Base-by-base conservation (phyloP, 345 rosid species). In the Draba incana region DNA sequence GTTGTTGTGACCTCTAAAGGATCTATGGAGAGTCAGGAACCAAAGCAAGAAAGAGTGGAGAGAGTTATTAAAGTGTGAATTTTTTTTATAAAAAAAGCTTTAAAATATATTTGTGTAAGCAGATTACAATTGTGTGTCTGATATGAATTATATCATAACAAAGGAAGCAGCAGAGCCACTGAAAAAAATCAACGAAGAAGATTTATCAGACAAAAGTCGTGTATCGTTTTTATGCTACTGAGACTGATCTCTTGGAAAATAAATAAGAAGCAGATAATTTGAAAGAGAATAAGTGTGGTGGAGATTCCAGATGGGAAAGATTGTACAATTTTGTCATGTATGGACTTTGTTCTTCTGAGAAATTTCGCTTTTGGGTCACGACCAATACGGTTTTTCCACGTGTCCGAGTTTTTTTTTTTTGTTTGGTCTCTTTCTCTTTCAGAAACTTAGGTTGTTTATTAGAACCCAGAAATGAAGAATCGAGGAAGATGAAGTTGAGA, bases 61-160 rank as follows among this genome's bases (percentile, higher is more conserved):
- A 46, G 64, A 43, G 68, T 49, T 68, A 33, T 67, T 30, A 46
- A n/a, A 45, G 61, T 54, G 42, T 39, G 48, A 52, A 8, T 33
- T 33, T 6, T 31, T 37, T 62, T 30, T 13, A 28, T 41, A 15
- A 30, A 58, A 12, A 20, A 55, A 57, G 6, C 6, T 2, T 31
- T 10, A 47, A 64, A 41, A 25, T 30, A 52, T 61, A 52, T 61
- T 53, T 53, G 72, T 20, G 1, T 6, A 67, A 67, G 64, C 52
- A 57, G 79, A 75, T 75, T 68, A 69, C 70, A 62, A 68, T 2
- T 69, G 78, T 68, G 78, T 75, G 78, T 69, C 48, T 56, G 75
- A 63, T 25, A 49, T 31, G 52, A 57, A 56, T 75, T 69, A 61
- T 59, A 16, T 57, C n/a, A 14, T 45, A 62, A 47, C 31, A 49